Percentiles rank a stretch among this genome's conserved stretches.
Evolutionary conservation across 2,329 filamentous ascomycete genomes (phyloP).

Genomic region (Fusarium floridanum): DNA sequence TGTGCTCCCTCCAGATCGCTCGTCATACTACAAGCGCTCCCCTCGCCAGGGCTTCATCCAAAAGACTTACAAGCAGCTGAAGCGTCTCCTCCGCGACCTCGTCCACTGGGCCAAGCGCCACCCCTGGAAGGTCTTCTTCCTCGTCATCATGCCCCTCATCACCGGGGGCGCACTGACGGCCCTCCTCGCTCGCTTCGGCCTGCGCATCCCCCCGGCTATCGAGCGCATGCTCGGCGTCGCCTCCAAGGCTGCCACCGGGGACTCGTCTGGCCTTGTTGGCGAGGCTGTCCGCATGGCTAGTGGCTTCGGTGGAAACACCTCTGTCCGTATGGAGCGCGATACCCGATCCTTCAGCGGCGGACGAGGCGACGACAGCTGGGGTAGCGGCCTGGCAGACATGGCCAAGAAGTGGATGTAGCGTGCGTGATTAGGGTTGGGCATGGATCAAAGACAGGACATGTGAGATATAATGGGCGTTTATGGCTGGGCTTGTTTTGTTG

Average conservation of each 20-base stretch:
- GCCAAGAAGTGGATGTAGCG: slow-evolving; percentile 59
- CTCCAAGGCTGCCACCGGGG: slow-evolving; percentile 61
- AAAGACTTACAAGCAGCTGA: slow-evolving; percentile 80
- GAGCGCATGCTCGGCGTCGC: slow-evolving; percentile 70
- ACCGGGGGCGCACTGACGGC: slow-evolving; percentile 85
- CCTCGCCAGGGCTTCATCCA: slow-evolving; percentile 84
- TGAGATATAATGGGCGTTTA: slow-evolving; percentile 38
- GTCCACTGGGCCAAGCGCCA: slow-evolving; percentile 85
- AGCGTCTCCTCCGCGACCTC: slow-evolving; percentile 83
- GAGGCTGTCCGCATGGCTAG: slow-evolving; percentile 69
- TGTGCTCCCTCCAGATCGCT: slow-evolving; percentile 56
- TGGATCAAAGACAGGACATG: slow-evolving; percentile 17
- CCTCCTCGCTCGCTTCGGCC: slow-evolving; percentile 82
- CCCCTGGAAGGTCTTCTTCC: slow-evolving; percentile 87
- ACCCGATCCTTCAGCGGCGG: slow-evolving; percentile 52
- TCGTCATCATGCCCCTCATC: slow-evolving; percentile 88
- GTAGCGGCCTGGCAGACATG: slow-evolving; percentile 53
- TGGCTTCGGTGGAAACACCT: slow-evolving; percentile 46
- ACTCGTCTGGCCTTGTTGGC: slow-evolving; percentile 63
- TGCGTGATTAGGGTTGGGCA: slow-evolving; percentile 16
- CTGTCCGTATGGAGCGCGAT: slow-evolving; percentile 51
- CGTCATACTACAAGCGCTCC: slow-evolving; percentile 82
- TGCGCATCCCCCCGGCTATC: slow-evolving; percentile 77
- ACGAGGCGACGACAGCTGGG: slow-evolving; percentile 49
- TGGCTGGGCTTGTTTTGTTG: slow-evolving; percentile 25